A percentile compares a stretch with the other conserved stretches of the same genome.
Conservation (phyloP, 2,329 filamentous ascomycete genomes). For the Chrysoporthe deuterocubensis region DNA sequence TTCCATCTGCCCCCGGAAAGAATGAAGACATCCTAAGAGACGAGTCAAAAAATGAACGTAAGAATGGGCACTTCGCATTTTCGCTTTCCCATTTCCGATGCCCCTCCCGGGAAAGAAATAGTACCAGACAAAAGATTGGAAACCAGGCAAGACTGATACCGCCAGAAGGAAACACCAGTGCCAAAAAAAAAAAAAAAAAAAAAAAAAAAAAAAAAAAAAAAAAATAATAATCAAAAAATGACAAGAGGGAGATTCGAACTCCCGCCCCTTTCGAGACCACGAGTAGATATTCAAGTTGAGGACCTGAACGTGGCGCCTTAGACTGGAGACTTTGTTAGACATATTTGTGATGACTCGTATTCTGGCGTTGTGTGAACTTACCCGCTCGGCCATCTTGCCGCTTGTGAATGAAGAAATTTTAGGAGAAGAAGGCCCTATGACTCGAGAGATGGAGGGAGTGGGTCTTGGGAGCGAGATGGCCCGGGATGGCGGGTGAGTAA, state of each 20-base stretch:
- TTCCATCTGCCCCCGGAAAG: no score
- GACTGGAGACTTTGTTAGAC: neutral
- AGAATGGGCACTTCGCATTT: no score
- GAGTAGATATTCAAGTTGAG: constrained; percentile 3
- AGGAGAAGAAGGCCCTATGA: neutral
- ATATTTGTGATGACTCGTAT: neutral
- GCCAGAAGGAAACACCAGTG: no score
- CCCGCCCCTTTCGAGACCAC: constrained; percentile 6
- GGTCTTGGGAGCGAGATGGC: neutral
- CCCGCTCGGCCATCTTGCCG: constrained; percentile 12
- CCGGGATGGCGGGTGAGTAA: neutral
- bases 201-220: neutral
- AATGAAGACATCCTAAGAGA: no score
- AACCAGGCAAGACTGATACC: no score
- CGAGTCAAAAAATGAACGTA: no score
- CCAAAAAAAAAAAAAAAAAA: neutral
- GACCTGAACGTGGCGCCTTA: constrained; percentile 10
- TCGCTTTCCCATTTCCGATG: no score
- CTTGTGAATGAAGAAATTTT: neutral
- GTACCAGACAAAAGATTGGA: no score
- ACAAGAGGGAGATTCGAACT: constrained; percentile 9
- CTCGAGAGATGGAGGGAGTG: neutral
- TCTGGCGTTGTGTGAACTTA: neutral
- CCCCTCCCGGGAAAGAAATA: no score
- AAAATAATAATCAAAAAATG: neutral